Evolutionary conservation across 805 yeast species (phyloP).

Genomic region (Clavispora vitiphila): DNA sequence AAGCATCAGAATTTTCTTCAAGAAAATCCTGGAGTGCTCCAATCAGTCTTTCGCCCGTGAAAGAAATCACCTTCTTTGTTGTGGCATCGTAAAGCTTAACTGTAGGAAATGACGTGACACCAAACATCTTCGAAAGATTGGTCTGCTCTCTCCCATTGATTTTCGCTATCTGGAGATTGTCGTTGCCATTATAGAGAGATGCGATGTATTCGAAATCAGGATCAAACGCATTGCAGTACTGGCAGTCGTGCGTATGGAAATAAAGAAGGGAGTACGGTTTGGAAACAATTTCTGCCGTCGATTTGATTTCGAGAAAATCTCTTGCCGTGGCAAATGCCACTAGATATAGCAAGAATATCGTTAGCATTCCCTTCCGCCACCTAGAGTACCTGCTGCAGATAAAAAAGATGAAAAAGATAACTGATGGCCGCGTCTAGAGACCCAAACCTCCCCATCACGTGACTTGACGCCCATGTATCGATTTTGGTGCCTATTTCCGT

Average conservation of each 20-base stretch:
- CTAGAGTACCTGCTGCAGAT: background rate
- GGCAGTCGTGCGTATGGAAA: constrained; percentile 40
- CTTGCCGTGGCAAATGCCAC: constrained; percentile 2
- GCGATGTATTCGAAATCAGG: constrained; percentile 36
- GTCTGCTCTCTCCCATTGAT: constrained; percentile 24
- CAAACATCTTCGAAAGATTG: constrained; percentile 34
- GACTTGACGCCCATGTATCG: too few relatives aligned
- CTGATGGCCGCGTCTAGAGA: background rate
- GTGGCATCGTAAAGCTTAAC: constrained; percentile 40
- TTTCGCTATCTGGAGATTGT: constrained; percentile 27
- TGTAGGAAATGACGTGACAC: constrained; percentile 44
- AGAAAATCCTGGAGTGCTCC: constrained; percentile 10
- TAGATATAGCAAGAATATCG: background rate
- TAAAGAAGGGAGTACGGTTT: constrained; percentile 35
- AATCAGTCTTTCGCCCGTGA: constrained; percentile 18
- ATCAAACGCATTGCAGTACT: constrained; percentile 27
- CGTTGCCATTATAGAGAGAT: constrained; percentile 33
- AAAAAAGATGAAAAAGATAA: background rate
- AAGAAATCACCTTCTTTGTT: constrained; percentile 37
- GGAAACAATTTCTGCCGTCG: constrained; percentile 6
- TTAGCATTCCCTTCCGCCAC: background rate
- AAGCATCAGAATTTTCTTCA: constrained; percentile 3
- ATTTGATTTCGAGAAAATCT: constrained; percentile 3
- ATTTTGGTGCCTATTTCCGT: too few relatives aligned
- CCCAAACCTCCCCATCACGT: background rate